A percentile compares a stretch with the other conserved stretches of the same genome.
phyloP scores from a whole-genome alignment of 345 rosid genomes.

The Eucalyptus erythrocorys region DNA sequence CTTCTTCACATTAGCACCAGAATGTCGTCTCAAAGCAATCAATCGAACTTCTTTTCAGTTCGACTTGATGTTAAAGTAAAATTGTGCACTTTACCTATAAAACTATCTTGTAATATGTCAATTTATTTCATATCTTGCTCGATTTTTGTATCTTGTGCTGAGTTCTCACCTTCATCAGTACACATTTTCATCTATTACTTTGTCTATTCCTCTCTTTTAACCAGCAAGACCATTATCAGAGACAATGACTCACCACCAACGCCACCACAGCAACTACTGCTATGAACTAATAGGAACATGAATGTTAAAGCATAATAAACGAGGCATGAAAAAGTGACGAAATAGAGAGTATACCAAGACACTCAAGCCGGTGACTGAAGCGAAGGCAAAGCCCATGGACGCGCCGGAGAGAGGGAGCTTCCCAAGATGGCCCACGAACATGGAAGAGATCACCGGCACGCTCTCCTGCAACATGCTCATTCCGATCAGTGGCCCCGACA shows the following conservation, averaged over 20 bases:
- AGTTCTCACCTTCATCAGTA: background rate
- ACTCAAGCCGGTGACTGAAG: constrained; percentile 31
- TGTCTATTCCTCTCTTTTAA: background rate
- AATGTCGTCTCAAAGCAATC: background rate
- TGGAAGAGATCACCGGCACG: constrained; percentile 25
- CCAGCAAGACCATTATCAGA: background rate
- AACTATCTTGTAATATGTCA: background rate
- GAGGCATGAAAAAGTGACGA: background rate
- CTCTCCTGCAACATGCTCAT: constrained; percentile 25
- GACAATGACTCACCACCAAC: background rate
- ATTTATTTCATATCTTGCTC: background rate
- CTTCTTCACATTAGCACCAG: background rate
- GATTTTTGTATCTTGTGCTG: background rate
- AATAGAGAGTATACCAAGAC: constrained; percentile 9
- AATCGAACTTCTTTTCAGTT: background rate
- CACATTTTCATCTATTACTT: background rate
- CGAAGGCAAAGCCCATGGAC: constrained; percentile 36
- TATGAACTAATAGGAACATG: background rate
- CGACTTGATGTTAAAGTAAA: background rate
- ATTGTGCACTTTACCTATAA: background rate
- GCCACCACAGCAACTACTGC: background rate
- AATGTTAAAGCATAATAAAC: background rate
- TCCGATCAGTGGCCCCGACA: constrained; percentile 26
- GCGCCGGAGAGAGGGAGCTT: constrained; percentile 29
- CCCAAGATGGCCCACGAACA: constrained; percentile 41